Conservation (phyloP, 2,329 filamentous ascomycete species). For the Ophiosphaerella korrae region DNA sequence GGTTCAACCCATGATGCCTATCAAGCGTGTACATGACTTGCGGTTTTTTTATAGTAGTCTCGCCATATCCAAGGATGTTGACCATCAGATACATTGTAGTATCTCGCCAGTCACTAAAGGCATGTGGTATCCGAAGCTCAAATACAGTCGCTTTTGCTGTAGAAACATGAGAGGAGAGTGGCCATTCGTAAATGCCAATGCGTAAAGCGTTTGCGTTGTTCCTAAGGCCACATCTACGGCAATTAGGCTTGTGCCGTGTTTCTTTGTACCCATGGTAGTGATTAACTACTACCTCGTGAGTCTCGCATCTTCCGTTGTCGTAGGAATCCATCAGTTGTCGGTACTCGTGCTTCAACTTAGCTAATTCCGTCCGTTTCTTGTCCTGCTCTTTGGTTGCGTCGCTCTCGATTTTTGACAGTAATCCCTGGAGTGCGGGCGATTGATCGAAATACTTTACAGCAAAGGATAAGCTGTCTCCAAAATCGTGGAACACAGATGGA, state of each 20-base stretch:
- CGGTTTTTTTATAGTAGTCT: not conserved
- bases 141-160: slow-evolving; percentile 57
- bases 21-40: slow-evolving; percentile 16
- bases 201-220: slow-evolving; percentile 44
- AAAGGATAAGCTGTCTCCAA: slow-evolving; percentile 49
- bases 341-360: slow-evolving; percentile 12
- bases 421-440: slow-evolving; percentile 49
- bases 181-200: slow-evolving; percentile 63
- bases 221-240: slow-evolving; percentile 39
- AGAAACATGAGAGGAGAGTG: slow-evolving; percentile 48
- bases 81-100: slow-evolving; percentile 50
- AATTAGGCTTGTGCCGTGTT: slow-evolving; percentile 13
- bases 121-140: slow-evolving; percentile 54
- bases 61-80: slow-evolving; percentile 43
- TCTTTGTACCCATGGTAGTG: slow-evolving; percentile 5
- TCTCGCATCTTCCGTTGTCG: slow-evolving; percentile 16
- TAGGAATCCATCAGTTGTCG: slow-evolving; percentile 16
- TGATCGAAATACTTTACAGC: slow-evolving; percentile 55
- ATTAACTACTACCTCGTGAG: slow-evolving; percentile 3
- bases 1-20: slow-evolving; percentile 12
- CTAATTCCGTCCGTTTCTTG: slow-evolving; percentile 30
- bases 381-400: slow-evolving; percentile 37
- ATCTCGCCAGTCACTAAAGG: slow-evolving; percentile 58
- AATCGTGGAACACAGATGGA: slow-evolving; percentile 47
- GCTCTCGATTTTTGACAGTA: slow-evolving; percentile 47